Evolutionary conservation across 805 yeast genomes (phyloP), one percentile per base, ranked within the genome.

Genomic region (Saturnispora saitoi): DNA sequence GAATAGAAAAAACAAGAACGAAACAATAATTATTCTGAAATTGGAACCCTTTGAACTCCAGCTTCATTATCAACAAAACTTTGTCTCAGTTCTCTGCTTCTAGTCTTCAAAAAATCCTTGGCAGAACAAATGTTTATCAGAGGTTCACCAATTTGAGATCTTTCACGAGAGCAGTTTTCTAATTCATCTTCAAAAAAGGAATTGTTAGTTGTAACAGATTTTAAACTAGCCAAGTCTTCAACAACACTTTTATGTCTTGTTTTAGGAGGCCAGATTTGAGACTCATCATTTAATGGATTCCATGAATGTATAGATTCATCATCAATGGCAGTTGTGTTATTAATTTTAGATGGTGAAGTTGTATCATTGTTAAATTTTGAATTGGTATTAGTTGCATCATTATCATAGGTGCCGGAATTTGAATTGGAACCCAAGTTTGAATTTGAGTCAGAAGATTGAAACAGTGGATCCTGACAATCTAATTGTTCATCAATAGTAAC

Each of bases 111-210:
- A 19, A 61, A 56, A 32, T 60, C 64, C 12, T 50, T 54, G 4
- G 62, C 61, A 2, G 66, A 59, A 29, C 62, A 56, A n/a, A 60
- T 53, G 37, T 56, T 58, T 15, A 60, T 48, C 0, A 54, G 12
- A n/a, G 55, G 52, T 28, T 34, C 51, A 26, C 49, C 52, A n/a
- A 42, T 36, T 29, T 26, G 43, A 11, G 43, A 24, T 24, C 38
- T 39, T 17, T 37, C 24, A 10, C 38, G 30, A 3, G 45, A 15
- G 12, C 45, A 43, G 10, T 26, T 42, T 12, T 48, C 52, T 15
- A 58, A 30, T 36, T 59, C 62, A 32, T 56, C 54, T 45, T 59
- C 62, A 40, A 58, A 58, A 22, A 52, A 58, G 2, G 58, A 53
- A 12, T 52, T 53, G 26, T 54, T 49, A 0, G 59, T 48, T 9